Evolutionary conservation across 2,329 filamentous ascomycete species (phyloP), one percentile per base, ranked within the genome.

Genomic region (Gremmenia infestans): DNA sequence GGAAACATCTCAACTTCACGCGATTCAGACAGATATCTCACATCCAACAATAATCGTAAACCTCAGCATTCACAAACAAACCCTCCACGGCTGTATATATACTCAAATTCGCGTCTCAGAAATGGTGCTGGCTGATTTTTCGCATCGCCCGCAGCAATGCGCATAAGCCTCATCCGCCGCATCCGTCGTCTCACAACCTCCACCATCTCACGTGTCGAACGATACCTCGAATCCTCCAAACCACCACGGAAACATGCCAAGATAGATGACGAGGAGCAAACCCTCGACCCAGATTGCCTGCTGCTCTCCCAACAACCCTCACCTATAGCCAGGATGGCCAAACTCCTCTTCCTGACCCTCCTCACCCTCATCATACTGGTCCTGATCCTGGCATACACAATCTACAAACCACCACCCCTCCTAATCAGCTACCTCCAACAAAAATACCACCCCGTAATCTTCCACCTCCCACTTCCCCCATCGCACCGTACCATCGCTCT

Each of bases 391-490:
- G 73, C 87, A 61, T 94, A 91, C 74, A 71, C 82, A 60, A 77
- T 95, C 64, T 96, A 96, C 79, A 91, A 90, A 70, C 91, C 91
- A 2, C 91, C 91, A 0, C 72, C 71, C n/a, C 71, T 80, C 47
- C 72, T 96, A 37, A 87, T 96, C 68, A 74, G 76, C 55, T 87
- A 87, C 74, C 82, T 95, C 57, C 81, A 86, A 65, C 74, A 74
- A 63, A 83, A 81, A 59, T 92, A 88, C 80, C 89, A 89, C 1
- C 85, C 91, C 65, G 87, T 95, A 3, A 78, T 96, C 14, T 96
- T 88, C 78, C 85, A 89, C 62, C 79, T 88, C 28, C 65, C 70
- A 6, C 78, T 88, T 28, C 65, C 70, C 28, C 78, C 80, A 1
- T 65, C 73, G 8, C 74, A 81, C 48, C 89, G 86, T 67, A 73